These are phyloP conservation scores for Bjerkandera adusta DNA, from an alignment of 1,284 basidiomycete species.

Conservation along the genomic window DNA sequence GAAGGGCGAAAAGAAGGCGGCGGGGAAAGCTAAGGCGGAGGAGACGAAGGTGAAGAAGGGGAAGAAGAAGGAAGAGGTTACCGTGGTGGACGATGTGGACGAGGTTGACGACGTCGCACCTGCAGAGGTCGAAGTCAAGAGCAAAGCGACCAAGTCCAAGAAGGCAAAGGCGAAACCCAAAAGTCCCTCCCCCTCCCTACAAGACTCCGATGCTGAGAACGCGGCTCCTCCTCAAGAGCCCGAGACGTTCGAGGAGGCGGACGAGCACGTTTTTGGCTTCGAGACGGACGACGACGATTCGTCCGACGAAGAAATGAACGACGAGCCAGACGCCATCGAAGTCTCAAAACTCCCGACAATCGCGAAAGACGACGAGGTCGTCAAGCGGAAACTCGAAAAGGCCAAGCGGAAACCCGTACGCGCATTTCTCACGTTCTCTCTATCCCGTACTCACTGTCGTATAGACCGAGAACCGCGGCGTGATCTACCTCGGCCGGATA, in stretches of 20 bases:
- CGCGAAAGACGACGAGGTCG: conserved; percentile 80
- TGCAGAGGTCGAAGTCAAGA: conserved; percentile 14
- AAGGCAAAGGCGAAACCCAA: conserved; percentile 18
- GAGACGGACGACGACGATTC: conserved; percentile 75
- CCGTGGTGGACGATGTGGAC: conserved; percentile 12
- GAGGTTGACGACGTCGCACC: conserved; percentile 4
- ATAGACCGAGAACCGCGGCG: conserved; percentile 76
- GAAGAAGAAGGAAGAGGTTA: conserved; percentile 11
- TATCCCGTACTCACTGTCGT: conserved; percentile 2
- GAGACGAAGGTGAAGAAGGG: conserved; percentile 2
- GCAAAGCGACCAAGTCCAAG: conserved; percentile 17
- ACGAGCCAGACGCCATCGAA: conserved; percentile 56
- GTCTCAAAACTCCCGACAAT: conserved; percentile 74
- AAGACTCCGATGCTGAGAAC: conserved; percentile 4
- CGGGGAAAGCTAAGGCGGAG: conserved; percentile 1
- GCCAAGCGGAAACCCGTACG: conserved; percentile 79
- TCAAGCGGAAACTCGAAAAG: conserved; percentile 79
- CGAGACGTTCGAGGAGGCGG: conserved; percentile 33
- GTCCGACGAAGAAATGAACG: conserved; percentile 68
- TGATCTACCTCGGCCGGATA: conserved; percentile 87
- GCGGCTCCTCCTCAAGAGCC: too few relatives aligned
- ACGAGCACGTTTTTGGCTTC: conserved; percentile 64
- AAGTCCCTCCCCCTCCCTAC: too few relatives aligned
- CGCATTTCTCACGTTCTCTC: conserved; percentile 2
- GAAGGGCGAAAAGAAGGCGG: conserved; percentile 3